Base-by-base conservation (phyloP, 2,329 filamentous ascomycete species). In the Ophiostoma tasmaniense region DNA sequence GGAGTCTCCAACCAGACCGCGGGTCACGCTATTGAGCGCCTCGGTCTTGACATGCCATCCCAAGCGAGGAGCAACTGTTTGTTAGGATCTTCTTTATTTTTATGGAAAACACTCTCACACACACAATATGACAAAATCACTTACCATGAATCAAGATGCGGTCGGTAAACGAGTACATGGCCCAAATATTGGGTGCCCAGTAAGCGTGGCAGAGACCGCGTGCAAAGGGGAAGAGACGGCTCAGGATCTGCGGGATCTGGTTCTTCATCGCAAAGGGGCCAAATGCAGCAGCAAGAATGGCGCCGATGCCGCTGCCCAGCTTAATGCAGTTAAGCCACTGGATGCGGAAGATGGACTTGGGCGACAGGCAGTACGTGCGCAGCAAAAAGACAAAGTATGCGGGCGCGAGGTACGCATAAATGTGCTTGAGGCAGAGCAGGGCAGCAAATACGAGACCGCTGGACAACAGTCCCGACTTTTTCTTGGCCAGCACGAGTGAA, bases 181-280 rank as follows among this genome's bases (percentile, higher is more conserved):
- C 94, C 95, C 95, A 99, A 1, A 97, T 82, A 74, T 99, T 99
- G 0, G 95, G 93, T 14, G 95, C 95, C 95, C 95, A 99, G 78
- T 99, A 99, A 0, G 95, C 95, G 80, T 99, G 95, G 77, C 94
- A 98, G 4, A 99, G 82, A 0, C 95, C 95, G 70, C 95, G 85
- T 0, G 93, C 93, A 78, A 99, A 99, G 0, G 95, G 95, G 75
- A 99, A 99, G 10, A 99, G 81, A 45, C 95, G 86, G 75, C 88
- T 89, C 70, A 95, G 79, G 28, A 99, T 82, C 80, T 98, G 95
- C 14, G 89, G 86, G 20, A 97, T 86, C 79, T 98, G 95, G 10
- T 55, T 30, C 86, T 89, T 90, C 70, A 88, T 83, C 3, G 85
- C 88, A 78, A 98, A 99, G 0, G 95, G 95, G 0, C 92, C 95